Conservation (phyloP, 768 basidiomycete species). For the Filobasidium floriforme region DNA sequence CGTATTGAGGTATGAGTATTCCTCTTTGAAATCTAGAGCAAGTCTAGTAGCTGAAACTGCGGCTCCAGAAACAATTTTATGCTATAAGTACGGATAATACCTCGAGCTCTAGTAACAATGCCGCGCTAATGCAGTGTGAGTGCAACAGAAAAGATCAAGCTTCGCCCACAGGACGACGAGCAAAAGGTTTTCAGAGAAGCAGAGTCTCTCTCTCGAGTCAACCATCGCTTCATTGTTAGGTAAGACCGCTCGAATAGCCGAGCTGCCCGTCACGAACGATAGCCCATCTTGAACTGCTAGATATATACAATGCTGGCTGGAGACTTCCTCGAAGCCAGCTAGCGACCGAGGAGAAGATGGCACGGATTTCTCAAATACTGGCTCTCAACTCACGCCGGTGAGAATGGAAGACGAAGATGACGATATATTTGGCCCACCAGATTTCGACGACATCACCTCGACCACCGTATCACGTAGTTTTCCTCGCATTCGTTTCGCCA, state of each 20-base stretch:
- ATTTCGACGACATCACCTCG: constrained; percentile 54
- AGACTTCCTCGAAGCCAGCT: constrained; percentile 3
- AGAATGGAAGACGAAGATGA: constrained; percentile 28
- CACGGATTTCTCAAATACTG: neutral
- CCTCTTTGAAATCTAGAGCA: neutral
- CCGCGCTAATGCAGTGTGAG: neutral
- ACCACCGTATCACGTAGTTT: constrained; percentile 50
- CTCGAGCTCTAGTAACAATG: neutral
- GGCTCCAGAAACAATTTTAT: constrained; percentile 27
- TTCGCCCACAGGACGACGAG: constrained; percentile 69
- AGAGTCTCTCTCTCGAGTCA: constrained; percentile 74
- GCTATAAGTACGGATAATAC: constrained; percentile 33
- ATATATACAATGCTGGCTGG: constrained; percentile 25
- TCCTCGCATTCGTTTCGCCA: constrained; percentile 71
- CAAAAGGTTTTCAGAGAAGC: constrained; percentile 85
- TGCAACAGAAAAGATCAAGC: constrained; percentile 62
- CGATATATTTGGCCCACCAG: constrained; percentile 55
- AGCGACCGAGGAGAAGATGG: constrained; percentile 12
- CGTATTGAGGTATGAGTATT: constrained; percentile 62
- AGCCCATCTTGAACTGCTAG: neutral
- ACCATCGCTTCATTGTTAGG: constrained; percentile 82
- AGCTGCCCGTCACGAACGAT: neutral
- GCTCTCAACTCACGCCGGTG: constrained; percentile 10
- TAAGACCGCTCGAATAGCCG: constrained; percentile 37
- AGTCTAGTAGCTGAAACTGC: neutral